Conservation (phyloP, 768 basidiomycete species). For the Candolleomyces efflorescens region DNA sequence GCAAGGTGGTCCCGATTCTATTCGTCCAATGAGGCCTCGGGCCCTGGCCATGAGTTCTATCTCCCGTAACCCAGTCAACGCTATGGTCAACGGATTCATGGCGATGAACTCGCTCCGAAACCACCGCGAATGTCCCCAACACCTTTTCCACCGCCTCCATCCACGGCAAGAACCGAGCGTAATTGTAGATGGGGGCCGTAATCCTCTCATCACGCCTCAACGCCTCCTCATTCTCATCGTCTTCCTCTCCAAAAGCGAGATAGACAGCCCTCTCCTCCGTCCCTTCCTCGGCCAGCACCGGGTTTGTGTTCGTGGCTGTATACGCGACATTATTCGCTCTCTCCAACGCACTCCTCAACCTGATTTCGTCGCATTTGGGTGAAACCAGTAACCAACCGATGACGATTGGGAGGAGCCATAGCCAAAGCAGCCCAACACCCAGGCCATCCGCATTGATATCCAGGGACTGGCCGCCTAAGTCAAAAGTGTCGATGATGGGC, state of each 20-base stretch:
- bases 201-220: slow-evolving; percentile 12
- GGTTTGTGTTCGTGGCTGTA: slow-evolving; percentile 11
- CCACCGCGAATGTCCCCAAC: slow-evolving; percentile 10
- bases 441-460: slow-evolving; percentile 29
- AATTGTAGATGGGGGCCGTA: slow-evolving; percentile 19
- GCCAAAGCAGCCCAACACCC: slow-evolving; percentile 35
- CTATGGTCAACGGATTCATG: slow-evolving; percentile 5
- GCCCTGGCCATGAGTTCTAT: too few relatives aligned
- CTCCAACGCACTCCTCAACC: slow-evolving; percentile 24
- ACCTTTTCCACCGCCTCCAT: slow-evolving; percentile 10
- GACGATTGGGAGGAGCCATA: slow-evolving; percentile 40
- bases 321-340: slow-evolving; percentile 24
- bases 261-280: background rate
- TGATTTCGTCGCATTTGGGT: slow-evolving; percentile 31
- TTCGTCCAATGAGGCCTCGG: background rate
- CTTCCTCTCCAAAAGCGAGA: slow-evolving; percentile 1
- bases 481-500: slow-evolving; percentile 31
- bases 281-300: background rate
- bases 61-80: background rate
- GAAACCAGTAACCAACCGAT: slow-evolving; percentile 38
- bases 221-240: background rate
- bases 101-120: background rate
- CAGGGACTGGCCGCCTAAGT: slow-evolving; percentile 10
- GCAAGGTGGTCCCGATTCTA: background rate
- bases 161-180: slow-evolving; percentile 19